Percentiles rank a stretch among this genome's conserved stretches.
These are phyloP conservation scores for Corymbia citriodora DNA, from an alignment of 441 rosid species.

Conservation along the genomic window DNA sequence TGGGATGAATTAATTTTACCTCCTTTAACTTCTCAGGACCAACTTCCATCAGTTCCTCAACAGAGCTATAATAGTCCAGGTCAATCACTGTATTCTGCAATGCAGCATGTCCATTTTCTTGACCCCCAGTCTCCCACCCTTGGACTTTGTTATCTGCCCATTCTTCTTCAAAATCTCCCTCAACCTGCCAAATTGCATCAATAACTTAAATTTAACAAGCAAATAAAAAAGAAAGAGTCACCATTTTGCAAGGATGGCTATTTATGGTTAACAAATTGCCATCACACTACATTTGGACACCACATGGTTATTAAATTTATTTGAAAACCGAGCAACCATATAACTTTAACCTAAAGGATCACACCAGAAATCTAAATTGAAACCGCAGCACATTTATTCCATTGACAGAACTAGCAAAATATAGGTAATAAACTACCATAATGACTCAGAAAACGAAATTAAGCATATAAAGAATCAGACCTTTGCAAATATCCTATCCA, in stretches of 20 bases:
- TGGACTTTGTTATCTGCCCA: constrained; percentile 46
- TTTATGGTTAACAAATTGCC: not conserved
- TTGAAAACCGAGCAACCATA: not conserved
- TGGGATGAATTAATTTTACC: constrained; percentile 28
- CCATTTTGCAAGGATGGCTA: not conserved
- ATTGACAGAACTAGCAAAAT: not conserved
- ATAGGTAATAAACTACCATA: not conserved
- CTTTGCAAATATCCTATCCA: constrained; percentile 82
- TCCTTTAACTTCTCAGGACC: constrained; percentile 94
- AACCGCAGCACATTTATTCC: not conserved
- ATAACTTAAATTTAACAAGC: not conserved
- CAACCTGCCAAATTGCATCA: constrained; percentile 42
- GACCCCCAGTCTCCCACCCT: constrained; percentile 59
- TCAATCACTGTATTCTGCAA: constrained; percentile 47
- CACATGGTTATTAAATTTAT: not conserved
- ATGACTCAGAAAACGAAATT: not conserved
- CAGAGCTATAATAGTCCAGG: constrained; percentile 87
- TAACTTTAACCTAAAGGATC: not conserved
- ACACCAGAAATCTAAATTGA: not conserved
- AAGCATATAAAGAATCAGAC: constrained; percentile 21
- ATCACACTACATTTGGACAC: not conserved
- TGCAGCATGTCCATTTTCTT: constrained; percentile 52
- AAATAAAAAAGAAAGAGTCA: not conserved
- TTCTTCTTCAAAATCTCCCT: constrained; percentile 72
- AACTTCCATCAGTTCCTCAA: constrained; percentile 82